Base-by-base conservation (phyloP, 2,329 filamentous ascomycete genomes). In the Saccharata proteae region DNA sequence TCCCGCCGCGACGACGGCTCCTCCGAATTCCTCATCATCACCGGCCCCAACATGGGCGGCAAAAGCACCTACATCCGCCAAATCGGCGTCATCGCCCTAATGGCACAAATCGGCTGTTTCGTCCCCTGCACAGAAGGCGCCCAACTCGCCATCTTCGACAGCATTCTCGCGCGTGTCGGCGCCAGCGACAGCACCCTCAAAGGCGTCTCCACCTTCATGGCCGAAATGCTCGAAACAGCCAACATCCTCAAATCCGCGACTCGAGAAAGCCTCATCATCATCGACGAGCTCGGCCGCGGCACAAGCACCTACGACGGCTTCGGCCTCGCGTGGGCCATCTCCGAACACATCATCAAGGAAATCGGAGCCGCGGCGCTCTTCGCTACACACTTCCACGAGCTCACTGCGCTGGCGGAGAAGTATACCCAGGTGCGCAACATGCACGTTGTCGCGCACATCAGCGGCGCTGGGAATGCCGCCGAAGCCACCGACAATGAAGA, bases 301-400 rank as follows among this genome's bases (percentile, higher is more conserved):
- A 98, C 90, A 0, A 94, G 85, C 39, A 98, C 92, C 0, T 98
- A 98, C 54, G 92, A 98, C 53, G 90, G 90, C 6, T 98, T 98
- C 47, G 90, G 92, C 21, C 73, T 98, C n/a, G 90, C 92, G 0
- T 98, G 90, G 90, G 90, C 90, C 30, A 98, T 98, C 39, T 93
- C 84, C 0, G 90, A 98, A 58, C 85, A 98, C 58, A 96, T 98
- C 40, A 71, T 98, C 50, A 84, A 80, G 37, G 85, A 96, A 51
- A 96, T 98, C 38, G 80, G 84, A 33, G 93, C 86, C 44, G 94
- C 84, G 48, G 81, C 84, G 35, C 77, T 94, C 57, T 98, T 98
- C 51, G 90, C 92, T 4, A 98, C 90, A 2, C 90, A 98, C 54
- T 98, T 98, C 63, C 92, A 98, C 62, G 90, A 98, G 56, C 67